A percentile compares a stretch with the other conserved stretches of the same genome.
Conservation (phyloP, 225 moss, liverwort and hornwort species). For the Neckera pumila region DNA sequence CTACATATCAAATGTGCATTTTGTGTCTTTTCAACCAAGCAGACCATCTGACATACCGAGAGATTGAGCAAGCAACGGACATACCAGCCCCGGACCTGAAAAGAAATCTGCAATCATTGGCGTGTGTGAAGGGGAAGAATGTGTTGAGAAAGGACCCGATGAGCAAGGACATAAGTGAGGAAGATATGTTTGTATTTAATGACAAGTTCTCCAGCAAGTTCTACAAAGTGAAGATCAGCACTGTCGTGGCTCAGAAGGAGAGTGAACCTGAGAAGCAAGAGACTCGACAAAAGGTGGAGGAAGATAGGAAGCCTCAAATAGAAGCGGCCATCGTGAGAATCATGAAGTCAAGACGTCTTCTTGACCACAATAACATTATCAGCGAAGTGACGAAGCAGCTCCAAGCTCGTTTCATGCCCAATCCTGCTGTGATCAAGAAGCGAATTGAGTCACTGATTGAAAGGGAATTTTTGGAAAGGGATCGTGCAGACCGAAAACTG, state of each 20-base stretch:
- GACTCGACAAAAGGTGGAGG: constrained; percentile 57
- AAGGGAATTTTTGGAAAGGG: constrained; percentile 63
- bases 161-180: constrained; percentile 60
- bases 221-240: constrained; percentile 59
- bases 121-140: constrained; percentile 58
- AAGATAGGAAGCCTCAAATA: constrained; percentile 59
- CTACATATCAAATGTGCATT: constrained; percentile 66
- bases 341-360: constrained; percentile 56
- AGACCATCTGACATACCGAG: constrained; percentile 41
- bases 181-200: constrained; percentile 41
- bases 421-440: constrained; percentile 62
- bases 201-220: constrained; percentile 59
- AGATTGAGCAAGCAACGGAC: constrained; percentile 56
- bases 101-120: constrained; percentile 47
- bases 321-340: constrained; percentile 61
- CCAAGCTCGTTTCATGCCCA: constrained; percentile 56
- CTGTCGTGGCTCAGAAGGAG: constrained; percentile 59
- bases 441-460: constrained; percentile 57
- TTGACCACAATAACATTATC: constrained; percentile 58
- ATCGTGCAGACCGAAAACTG: constrained; percentile 45
- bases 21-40: constrained; percentile 48
- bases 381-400: constrained; percentile 61
- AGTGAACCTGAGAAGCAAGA: constrained; percentile 63
- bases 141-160: constrained; percentile 55
- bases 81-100: constrained; percentile 48